Evolutionary conservation across 495 filamentous ascomycete species (phyloP), one percentile per base, ranked within the genome.

Genomic region (Neurospora tetraspora): DNA sequence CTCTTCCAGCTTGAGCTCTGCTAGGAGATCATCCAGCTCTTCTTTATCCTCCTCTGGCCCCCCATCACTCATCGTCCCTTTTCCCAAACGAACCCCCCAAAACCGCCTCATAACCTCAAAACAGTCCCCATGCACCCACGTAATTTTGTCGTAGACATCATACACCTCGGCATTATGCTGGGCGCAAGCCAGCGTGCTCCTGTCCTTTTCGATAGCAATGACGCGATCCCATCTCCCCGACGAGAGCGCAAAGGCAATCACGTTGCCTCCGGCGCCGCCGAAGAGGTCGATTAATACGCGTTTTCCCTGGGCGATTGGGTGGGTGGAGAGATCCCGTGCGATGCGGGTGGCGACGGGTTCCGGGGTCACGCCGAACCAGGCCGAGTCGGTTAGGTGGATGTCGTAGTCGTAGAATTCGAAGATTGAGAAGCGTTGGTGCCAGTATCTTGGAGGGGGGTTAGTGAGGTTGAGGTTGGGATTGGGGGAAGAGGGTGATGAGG

Each of bases 311-410:
- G 78, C 75, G 71, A 78, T 68, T 71, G 75, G 70, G 74, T 83
- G 77, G 23, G 81, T 78, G 36, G 87, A 81, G 0, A 97, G 79
- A 76, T 98, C 91, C 27, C 86, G 74, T n/a, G 94, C 93, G 73
- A 98, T 92, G 81, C 91, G 88, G 71, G 84, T 89, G 43, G 96
- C 96, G 31, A 98, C 88, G 12, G 90, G 91, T 80, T 98, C 96
- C 14, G 96, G 94, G 1, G 96, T 98, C 10, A 98, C 92, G 65
- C 94, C 96, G 81, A 94, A 99, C 96, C 96, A 99, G 37, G 93
- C 91, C 83, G 93, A 89, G 77, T 94, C 89, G 0, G 96, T 98
- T 84, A 98, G 89, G 86, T 90, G 92, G 78, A 99, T 88, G 18
- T 93, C 95, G 45, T 93, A 88, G 77, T 93, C 90, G 78, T 95